Base-by-base conservation (phyloP, 306 rosid genomes). In the Ceratonia siliqua region DNA sequence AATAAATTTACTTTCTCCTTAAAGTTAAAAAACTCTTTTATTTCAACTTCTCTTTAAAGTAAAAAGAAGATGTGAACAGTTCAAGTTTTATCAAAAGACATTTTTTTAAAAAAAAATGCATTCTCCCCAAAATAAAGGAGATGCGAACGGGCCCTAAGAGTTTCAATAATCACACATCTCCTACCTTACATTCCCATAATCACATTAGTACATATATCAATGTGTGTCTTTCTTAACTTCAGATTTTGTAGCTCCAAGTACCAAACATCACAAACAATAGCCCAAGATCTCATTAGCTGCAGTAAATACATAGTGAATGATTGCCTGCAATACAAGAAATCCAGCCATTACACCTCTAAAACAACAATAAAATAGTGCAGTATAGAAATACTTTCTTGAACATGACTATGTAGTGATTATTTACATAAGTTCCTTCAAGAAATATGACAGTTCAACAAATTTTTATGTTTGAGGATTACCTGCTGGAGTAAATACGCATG, bases 261-360 rank as follows among this genome's bases (percentile, higher is more conserved):
- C 97, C 97, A 91, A 76, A 91, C 97, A 79, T 91, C 97, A 84
- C 94, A 91, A 67, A 91, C 97, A 71, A 91, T 94, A 59, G 97
- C 97, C 97, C 97, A 91, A 4, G 94, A 91, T n/a, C 92, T 89
- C 97, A 91, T 91, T 68, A 91, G 89, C 82, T 82, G 97, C 80
- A 89, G 79, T 45, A 91, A 92, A 81, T 91, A 94, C 82, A 27
- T 89, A 24, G 94, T 91, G 87, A 91, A 91, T 65, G 97, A 91
- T 58, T 91, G 97, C 94, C 97, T 91, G 86, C 76, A 79, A 62
- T 80, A 28, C 55, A 42, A n/a, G 25, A 41, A 62, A 62, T 38
- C 28, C 27, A 20, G 21, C 43, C 59, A 48, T 28, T 45, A 46
- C 38, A 70, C 49, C 54, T 52, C 72, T 27, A 46, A 36, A 46